Base-by-base conservation (phyloP, 2,329 filamentous ascomycete genomes). In the Sporothrix inflata region DNA sequence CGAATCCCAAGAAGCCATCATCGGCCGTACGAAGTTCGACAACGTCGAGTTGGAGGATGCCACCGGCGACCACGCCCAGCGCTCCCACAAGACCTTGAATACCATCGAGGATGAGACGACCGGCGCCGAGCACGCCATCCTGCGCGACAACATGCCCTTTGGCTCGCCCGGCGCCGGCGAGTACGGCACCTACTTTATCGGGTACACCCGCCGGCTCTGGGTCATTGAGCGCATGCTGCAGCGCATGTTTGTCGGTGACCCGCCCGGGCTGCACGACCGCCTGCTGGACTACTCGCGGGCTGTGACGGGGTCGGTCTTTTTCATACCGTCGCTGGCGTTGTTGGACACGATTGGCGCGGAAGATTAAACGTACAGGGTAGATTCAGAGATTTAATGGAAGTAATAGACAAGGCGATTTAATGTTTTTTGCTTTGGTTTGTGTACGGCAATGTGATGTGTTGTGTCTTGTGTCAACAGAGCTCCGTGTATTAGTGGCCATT, bases 71-170 rank as follows among this genome's bases (percentile, higher is more conserved):
- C 83, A 81, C 0, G 74, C 82, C 21, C 86, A 88, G 73, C 81
- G 82, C 74, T 83, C 86, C 1, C 87, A 88, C 76, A 89, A 89
- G 78, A 84, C 83, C 4, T 83, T 89, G 0, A 82, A 83, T 1
- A 88, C 86, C 0, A 84, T 89, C 49, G 82, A 85, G 60, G 85
- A 86, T 71, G 83, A 85, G 3, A 40, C 16, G 0, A 72, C 82
- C 8, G 86, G 86, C 0, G 78, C 81, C 8, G 87, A 89, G 77
- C 79, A 86, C 74, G 83, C 82, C 47, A 87, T 89, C 53, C 78
- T 89, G 2, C 81, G 87, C 0, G 87, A 89, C 72, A 89, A 89
- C 74, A 89, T 89, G 87, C 87, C 87, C 0, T 89, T 89, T 77
- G 87, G 87, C 0, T 85, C 84, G 0, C 86, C 87, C 0, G 84